Percentiles rank a stretch among this genome's conserved stretches.
These are phyloP conservation scores for Cyberlindnera euphorbiiphila DNA, from an alignment of 805 yeast species.

Conservation along the genomic window DNA sequence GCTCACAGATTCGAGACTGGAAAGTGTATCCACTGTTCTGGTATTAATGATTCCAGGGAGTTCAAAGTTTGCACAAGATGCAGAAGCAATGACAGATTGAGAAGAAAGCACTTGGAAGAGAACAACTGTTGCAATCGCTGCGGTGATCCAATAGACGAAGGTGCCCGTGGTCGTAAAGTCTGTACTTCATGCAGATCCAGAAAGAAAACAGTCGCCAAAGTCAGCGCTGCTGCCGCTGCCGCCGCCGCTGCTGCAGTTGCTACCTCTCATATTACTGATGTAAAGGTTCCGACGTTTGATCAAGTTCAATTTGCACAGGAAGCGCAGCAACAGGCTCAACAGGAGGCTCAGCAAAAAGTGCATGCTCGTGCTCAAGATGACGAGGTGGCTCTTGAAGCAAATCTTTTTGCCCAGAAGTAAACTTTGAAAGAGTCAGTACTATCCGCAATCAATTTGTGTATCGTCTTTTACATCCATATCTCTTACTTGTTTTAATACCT, in stretches of 20 bases:
- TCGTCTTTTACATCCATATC: no score
- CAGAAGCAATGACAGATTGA: constrained; percentile 54
- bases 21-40: constrained; percentile 65
- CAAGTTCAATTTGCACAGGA: constrained; percentile 15
- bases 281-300: constrained; percentile 2
- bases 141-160: constrained; percentile 43
- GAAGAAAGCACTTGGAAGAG: constrained; percentile 53
- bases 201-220: constrained; percentile 38
- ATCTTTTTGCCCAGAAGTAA: constrained; percentile 22
- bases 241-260: constrained; percentile 12
- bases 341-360: constrained; percentile 1
- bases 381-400: constrained; percentile 21
- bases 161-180: constrained; percentile 50
- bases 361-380: constrained; percentile 15
- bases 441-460: no score
- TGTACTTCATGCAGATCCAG: constrained; percentile 51
- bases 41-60: constrained; percentile 45
- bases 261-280: not conserved
- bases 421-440: no score
- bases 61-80: constrained; percentile 67
- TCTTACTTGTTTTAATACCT: no score
- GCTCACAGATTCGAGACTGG: constrained; percentile 59
- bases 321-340: constrained; percentile 8
- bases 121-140: constrained; percentile 63
- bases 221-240: constrained; percentile 11